Evolutionary conservation across 345 rosid genomes (phyloP), one percentile per base, ranked within the genome.

Genomic region (Aquilaria sinensis): DNA sequence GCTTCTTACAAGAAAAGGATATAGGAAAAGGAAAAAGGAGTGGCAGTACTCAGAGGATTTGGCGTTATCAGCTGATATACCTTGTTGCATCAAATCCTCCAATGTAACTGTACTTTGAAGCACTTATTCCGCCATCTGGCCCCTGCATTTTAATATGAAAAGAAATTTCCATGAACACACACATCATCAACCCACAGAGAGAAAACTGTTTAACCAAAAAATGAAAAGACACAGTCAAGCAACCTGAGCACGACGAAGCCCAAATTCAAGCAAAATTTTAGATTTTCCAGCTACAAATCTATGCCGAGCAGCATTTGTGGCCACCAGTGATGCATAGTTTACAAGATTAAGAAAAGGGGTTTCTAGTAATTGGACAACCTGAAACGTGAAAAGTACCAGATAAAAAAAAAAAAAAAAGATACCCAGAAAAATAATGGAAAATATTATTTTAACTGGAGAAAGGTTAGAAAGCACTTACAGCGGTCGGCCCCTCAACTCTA

Each of bases 11-110:
- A 29, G 15, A 46, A 15, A 23, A 47, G 57, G 47, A 5, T 4
- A 5, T 15, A 7, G 34, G 50, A 7, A 52, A 5, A 29, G 31
- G 56, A 63, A 61, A 57, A 58, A 53, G 61, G 15, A 10, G 59
- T 31, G 32, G 16, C n/a, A 12, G 55, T 31, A 31, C 45, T 11
- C 12, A 41, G 56, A 46, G 53, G 37, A 53, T 13, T 31, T 12
- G 9, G 16, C 12, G 60, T 33, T 34, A 15, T 50, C 5, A 23
- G 58, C 33, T 52, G 43, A 54, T 68, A 61, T 65, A 79, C 98
- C 98, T 92, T 51, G 99, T 91, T 23, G 97, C 93, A 68, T 94
- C 99, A 80, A 94, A 91, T 61, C 99, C 99, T 76, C 99, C 99
- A 46, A 91, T 65, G 61, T 94, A 94, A 73, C 97, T 82, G 67